phyloP scores from a whole-genome alignment of 2,329 filamentous ascomycete genomes.

The Blumeriella jaapii region DNA sequence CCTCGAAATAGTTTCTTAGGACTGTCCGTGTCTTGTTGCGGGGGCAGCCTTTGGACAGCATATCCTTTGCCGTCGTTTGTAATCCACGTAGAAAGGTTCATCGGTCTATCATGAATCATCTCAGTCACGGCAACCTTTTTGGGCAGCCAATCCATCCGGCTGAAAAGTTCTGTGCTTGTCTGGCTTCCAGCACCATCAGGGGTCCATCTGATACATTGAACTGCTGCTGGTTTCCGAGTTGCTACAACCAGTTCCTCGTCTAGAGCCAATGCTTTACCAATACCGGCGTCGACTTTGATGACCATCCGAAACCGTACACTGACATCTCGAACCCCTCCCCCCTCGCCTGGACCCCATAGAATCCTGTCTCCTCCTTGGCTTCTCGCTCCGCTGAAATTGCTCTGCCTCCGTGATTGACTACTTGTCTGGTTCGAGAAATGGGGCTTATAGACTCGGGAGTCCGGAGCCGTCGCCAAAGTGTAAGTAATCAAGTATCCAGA shows the following conservation, averaged over 20 bases:
- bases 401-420: constrained; percentile 49
- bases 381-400: constrained; percentile 43
- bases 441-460: constrained; percentile 74
- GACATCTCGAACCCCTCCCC: constrained; percentile 70
- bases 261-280: constrained; percentile 73
- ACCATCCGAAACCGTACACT: constrained; percentile 93
- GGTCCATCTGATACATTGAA: constrained; percentile 93
- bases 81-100: constrained; percentile 92
- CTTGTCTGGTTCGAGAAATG: constrained; percentile 61
- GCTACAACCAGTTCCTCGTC: constrained; percentile 90
- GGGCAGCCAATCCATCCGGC: constrained; percentile 74
- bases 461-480: constrained; percentile 73
- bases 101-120: constrained; percentile 89
- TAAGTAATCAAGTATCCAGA: constrained; percentile 89
- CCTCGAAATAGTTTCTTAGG: constrained; percentile 65
- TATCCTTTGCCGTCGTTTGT: constrained; percentile 80
- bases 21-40: constrained; percentile 34
- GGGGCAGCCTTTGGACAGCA: constrained; percentile 64
- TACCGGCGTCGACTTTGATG: constrained; percentile 94
- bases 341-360: constrained; percentile 69
- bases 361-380: constrained; percentile 43
- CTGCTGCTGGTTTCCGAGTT: constrained; percentile 81
- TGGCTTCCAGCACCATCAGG: constrained; percentile 72
- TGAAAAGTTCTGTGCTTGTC: constrained; percentile 82
- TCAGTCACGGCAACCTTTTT: constrained; percentile 67